Percentiles rank a stretch among this genome's conserved stretches.
Conservation (phyloP, 768 basidiomycete genomes). For the Russula ochroleuca region DNA sequence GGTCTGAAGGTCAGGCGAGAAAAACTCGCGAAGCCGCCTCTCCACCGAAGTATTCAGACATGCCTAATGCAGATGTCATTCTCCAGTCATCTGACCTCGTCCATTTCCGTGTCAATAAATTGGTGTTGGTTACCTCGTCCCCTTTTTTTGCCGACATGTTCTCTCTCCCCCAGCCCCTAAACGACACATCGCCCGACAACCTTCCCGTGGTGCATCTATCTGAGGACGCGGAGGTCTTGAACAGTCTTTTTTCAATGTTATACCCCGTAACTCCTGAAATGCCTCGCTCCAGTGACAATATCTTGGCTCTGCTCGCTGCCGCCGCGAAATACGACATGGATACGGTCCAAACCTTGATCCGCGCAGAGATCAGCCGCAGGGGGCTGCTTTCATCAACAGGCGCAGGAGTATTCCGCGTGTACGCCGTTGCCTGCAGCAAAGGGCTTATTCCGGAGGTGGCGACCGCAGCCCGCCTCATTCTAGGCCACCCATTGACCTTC, state of each 20-base stretch:
- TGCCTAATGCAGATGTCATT: neutral
- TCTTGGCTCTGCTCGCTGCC: neutral
- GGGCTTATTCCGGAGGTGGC: neutral
- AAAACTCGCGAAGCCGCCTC: neutral
- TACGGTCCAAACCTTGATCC: neutral
- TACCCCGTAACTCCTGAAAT: neutral
- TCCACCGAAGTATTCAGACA: neutral
- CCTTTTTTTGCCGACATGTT: neutral
- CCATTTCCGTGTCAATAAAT: neutral
- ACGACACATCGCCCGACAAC: neutral
- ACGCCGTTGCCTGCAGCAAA: neutral
- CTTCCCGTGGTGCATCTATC: neutral
- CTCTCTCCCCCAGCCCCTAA: neutral
- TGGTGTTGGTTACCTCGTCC: neutral
- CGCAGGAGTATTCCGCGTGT: neutral
- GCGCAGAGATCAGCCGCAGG: neutral
- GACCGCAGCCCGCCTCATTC: neutral
- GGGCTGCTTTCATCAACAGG: no score
- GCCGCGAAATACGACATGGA: neutral
- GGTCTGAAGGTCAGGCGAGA: neutral
- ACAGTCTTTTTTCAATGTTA: neutral
- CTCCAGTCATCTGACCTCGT: neutral
- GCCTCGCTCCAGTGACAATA: neutral
- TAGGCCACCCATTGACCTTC: no score
- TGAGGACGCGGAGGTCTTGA: neutral